Evolutionary conservation across 345 rosid species (phyloP).

Genomic region (Rhizophora apiculata): DNA sequence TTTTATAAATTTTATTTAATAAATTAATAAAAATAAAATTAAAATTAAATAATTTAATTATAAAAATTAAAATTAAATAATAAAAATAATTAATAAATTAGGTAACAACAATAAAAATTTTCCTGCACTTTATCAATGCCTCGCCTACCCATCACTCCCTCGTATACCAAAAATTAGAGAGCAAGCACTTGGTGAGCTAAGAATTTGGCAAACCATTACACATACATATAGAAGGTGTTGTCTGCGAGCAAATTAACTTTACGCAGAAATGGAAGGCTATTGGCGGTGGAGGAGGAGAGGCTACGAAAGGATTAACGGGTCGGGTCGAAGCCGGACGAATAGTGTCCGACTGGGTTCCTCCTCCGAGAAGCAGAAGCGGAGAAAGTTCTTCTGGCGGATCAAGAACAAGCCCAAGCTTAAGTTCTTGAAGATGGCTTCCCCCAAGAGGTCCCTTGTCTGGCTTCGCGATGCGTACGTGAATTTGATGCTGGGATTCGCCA

Average conservation of each 20-base stretch:
- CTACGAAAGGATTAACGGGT: slow-evolving; percentile 43
- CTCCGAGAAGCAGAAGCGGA: slow-evolving; percentile 7
- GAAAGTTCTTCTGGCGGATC: slow-evolving; percentile 45
- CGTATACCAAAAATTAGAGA: no score
- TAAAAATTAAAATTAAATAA: no score
- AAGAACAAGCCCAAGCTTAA: slow-evolving; percentile 48
- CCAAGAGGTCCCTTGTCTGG: slow-evolving; percentile 52
- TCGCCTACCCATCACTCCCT: no score
- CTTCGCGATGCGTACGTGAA: slow-evolving; percentile 64
- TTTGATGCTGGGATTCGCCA: slow-evolving; percentile 56
- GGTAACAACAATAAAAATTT: no score
- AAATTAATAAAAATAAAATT: no score
- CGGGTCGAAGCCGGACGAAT: slow-evolving; percentile 15
- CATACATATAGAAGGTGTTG: no score
- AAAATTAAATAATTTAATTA: no score
- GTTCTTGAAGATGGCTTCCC: slow-evolving; percentile 25
- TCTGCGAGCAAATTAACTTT: slow-evolving; percentile 3
- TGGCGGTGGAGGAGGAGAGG: slow-evolving; percentile 39
- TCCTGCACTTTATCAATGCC: no score
- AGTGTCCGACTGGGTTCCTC: slow-evolving; percentile 21
- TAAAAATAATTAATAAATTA: no score
- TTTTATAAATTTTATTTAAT: no score
- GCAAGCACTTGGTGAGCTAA: no score
- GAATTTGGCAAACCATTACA: no score
- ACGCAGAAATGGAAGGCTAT: slow-evolving; percentile 33